Evolutionary conservation across 208 protist genomes (phyloP).

Genomic region (Crithidia expoeki): DNA sequence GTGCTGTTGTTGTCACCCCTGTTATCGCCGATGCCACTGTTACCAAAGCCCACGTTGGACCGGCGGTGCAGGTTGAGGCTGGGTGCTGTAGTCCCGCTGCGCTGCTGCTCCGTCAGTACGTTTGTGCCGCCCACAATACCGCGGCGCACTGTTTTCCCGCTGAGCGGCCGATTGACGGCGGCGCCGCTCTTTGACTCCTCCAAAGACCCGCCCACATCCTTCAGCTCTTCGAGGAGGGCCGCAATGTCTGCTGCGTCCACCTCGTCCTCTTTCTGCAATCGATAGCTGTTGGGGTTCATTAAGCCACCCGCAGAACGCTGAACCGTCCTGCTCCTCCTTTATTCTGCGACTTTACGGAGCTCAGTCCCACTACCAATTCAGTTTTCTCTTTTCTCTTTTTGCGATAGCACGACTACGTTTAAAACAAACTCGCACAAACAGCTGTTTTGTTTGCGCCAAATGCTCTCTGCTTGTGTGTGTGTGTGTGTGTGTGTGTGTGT

Average conservation of each 20-base stretch:
- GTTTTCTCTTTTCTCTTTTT: no score
- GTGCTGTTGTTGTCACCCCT: background rate
- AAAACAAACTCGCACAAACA: no score
- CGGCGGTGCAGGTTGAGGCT: conserved; percentile 7
- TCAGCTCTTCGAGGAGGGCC: conserved; percentile 68
- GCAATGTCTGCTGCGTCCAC: conserved; percentile 49
- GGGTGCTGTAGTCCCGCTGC: conserved; percentile 1
- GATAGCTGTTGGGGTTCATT: conserved; percentile 26
- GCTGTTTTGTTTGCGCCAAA: no score
- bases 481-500: no score
- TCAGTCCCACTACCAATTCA: no score
- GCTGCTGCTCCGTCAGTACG: conserved; percentile 24
- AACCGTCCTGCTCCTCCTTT: no score
- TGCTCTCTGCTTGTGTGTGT: no score
- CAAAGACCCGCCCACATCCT: conserved; percentile 39
- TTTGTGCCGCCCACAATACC: conserved; percentile 18
- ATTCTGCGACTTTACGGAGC: no score
- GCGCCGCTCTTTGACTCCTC: background rate
- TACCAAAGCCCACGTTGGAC: background rate
- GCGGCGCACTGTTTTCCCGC: conserved; percentile 9
- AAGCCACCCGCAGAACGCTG: no score
- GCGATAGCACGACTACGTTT: no score
- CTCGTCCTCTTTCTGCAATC: conserved; percentile 5
- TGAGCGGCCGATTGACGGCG: conserved; percentile 11
- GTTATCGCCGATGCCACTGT: conserved; percentile 10